phyloP scores from a whole-genome alignment of 257 asterid species.

The Salvia hispanica region DNA sequence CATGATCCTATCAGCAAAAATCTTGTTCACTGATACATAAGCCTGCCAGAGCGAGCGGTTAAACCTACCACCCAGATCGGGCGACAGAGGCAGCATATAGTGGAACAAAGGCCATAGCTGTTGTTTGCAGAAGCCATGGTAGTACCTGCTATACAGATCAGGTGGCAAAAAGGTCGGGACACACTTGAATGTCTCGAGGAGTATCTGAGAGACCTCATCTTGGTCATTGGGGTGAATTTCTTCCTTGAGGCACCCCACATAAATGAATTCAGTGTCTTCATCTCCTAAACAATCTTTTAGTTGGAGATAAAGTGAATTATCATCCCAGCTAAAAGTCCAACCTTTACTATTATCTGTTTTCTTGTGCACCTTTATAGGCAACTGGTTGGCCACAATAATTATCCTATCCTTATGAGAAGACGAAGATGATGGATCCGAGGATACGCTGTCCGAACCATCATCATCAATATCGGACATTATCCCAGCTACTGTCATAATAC shows the following conservation, averaged over 20 bases:
- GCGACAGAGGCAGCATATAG: slow-evolving; percentile 82
- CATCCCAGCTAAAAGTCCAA: slow-evolving; percentile 86
- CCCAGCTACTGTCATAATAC: slow-evolving; percentile 83
- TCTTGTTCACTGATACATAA: slow-evolving; percentile 85
- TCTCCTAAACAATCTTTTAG: slow-evolving; percentile 74
- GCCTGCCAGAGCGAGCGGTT: slow-evolving; percentile 83
- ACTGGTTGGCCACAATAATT: slow-evolving; percentile 83
- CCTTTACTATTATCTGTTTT: slow-evolving; percentile 51
- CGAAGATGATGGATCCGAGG: slow-evolving; percentile 75
- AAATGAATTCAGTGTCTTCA: slow-evolving; percentile 70
- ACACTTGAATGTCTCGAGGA: slow-evolving; percentile 73
- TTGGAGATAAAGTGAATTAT: slow-evolving; percentile 72
- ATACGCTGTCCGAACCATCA: slow-evolving; percentile 57
- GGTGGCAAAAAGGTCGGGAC: slow-evolving; percentile 83
- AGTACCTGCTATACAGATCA: slow-evolving; percentile 62
- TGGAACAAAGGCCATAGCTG: slow-evolving; percentile 89
- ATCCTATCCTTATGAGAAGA: slow-evolving; percentile 69
- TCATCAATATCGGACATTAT: slow-evolving; percentile 82
- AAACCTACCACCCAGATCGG: slow-evolving; percentile 85
- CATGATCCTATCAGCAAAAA: slow-evolving; percentile 86
- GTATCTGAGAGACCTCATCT: slow-evolving; percentile 83
- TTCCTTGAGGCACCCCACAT: slow-evolving; percentile 85
- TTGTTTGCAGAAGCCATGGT: slow-evolving; percentile 88
- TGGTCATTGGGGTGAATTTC: slow-evolving; percentile 83
- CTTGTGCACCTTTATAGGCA: slow-evolving; percentile 74